Conservation (phyloP, 192 early-diverging fungal genomes). For the Gonapodya sp. region DNA sequence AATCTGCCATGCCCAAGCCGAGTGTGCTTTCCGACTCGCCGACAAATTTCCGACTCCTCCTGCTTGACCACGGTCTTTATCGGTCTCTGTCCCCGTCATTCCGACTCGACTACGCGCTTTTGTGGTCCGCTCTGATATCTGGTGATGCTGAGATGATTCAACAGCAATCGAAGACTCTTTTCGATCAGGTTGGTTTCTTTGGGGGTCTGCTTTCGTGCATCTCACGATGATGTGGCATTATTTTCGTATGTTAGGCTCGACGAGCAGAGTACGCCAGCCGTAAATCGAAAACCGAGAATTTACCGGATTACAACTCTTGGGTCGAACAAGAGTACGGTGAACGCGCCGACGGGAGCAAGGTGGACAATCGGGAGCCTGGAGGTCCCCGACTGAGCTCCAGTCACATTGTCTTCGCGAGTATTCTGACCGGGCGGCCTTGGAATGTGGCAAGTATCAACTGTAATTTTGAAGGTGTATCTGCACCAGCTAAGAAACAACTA, state of each 20-base stretch:
- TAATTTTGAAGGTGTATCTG: not conserved
- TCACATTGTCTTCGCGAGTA: constrained; percentile 75
- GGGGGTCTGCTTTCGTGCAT: not conserved
- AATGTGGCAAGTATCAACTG: constrained; percentile 22
- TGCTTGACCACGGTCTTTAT: constrained; percentile 80
- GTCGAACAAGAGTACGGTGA: constrained; percentile 13
- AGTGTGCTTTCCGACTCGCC: constrained; percentile 35
- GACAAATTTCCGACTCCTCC: constrained; percentile 78
- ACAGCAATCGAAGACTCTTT: constrained; percentile 49
- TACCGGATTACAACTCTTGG: not conserved
- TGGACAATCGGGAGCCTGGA: constrained; percentile 1
- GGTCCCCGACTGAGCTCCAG: constrained; percentile 47
- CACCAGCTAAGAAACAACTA: not conserved
- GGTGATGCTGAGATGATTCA: constrained; percentile 67
- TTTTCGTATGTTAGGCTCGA: not conserved
- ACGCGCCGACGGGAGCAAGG: not conserved
- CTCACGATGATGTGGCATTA: not conserved
- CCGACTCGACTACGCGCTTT: constrained; percentile 72
- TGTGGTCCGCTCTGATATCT: constrained; percentile 75
- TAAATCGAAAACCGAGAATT: not conserved
- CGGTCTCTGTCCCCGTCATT: constrained; percentile 59
- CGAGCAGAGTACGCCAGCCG: not conserved
- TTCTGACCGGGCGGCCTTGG: constrained; percentile 83
- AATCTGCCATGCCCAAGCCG: constrained; percentile 31
- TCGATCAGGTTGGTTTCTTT: constrained; percentile 10